Percentiles rank a stretch among this genome's conserved stretches.
phyloP scores from a whole-genome alignment of 2,329 filamentous ascomycete species.

The Helotiales sp. region DNA sequence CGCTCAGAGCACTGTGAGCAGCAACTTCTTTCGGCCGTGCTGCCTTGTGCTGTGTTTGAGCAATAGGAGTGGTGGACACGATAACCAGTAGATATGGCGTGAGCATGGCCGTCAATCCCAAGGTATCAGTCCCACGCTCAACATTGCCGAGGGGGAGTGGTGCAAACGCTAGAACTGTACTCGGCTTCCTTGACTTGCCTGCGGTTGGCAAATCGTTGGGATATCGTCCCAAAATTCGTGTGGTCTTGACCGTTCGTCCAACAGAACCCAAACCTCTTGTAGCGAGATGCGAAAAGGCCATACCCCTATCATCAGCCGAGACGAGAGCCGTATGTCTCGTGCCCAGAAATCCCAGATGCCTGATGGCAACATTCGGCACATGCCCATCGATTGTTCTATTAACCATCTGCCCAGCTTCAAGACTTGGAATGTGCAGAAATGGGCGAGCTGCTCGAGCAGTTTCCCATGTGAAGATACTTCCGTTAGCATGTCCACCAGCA shows the following conservation, averaged over 20 bases:
- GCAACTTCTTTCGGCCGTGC: conserved; percentile 88
- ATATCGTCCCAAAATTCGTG: conserved; percentile 88
- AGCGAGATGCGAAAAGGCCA: conserved; percentile 97
- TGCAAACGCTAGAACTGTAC: conserved; percentile 90
- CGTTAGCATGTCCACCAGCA: conserved; percentile 86
- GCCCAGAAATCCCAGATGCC: conserved; percentile 93
- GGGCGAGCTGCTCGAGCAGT: conserved; percentile 79
- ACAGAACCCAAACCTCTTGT: conserved; percentile 88
- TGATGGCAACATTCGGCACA: conserved; percentile 74
- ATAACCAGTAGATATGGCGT: conserved; percentile 96
- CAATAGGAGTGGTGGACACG: conserved; percentile 94
- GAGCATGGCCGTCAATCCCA: conserved; percentile 92
- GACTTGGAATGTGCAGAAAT: conserved; percentile 83
- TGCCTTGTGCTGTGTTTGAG: conserved; percentile 95
- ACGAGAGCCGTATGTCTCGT: conserved; percentile 93
- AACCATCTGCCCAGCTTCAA: conserved; percentile 68
- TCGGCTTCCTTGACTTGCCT: conserved; percentile 80
- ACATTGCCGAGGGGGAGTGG: conserved; percentile 93
- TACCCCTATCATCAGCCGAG: conserved; percentile 91
- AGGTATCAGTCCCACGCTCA: conserved; percentile 81
- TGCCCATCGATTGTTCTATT: conserved; percentile 80
- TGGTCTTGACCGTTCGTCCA: conserved; percentile 85
- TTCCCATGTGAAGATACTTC: conserved; percentile 97
- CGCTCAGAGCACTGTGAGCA: conserved; percentile 89
- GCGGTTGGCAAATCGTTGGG: conserved; percentile 67